Percentiles rank a stretch among this genome's conserved stretches.
These are phyloP conservation scores for Paradendryphiella salina DNA, from an alignment of 2,329 filamentous ascomycete species.

Conservation along the genomic window DNA sequence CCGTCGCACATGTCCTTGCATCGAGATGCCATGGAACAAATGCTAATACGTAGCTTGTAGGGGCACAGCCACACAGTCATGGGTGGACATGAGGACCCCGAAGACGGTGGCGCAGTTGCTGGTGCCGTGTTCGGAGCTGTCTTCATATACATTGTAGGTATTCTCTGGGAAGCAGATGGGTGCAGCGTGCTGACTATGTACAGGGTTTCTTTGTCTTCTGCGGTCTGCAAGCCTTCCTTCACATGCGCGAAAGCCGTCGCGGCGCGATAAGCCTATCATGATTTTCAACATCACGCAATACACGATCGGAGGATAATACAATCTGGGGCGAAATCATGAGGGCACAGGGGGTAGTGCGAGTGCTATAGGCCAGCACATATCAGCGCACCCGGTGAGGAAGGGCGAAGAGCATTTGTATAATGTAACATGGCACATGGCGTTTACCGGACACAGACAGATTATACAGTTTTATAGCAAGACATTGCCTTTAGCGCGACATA, in stretches of 20 bases:
- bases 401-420: constrained; percentile 8
- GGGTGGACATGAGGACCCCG: constrained; percentile 69
- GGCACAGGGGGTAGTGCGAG: neutral
- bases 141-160: constrained; percentile 83
- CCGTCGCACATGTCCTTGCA: neutral
- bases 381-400: neutral
- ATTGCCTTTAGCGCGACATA: constrained; percentile 8
- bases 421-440: constrained; percentile 29
- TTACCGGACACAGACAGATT: constrained; percentile 9
- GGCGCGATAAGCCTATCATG: constrained; percentile 78
- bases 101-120: constrained; percentile 76
- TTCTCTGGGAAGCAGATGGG: neutral
- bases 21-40: neutral
- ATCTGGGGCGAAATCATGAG: neutral
- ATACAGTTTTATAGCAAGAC: constrained; percentile 9
- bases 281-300: constrained; percentile 3
- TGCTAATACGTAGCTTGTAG: constrained; percentile 42
- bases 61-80: constrained; percentile 79
- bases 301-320: neutral
- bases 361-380: neutral
- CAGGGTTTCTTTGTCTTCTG: constrained; percentile 88
- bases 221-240: constrained; percentile 82
- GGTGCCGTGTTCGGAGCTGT: constrained; percentile 86
- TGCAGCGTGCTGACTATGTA: constrained; percentile 5
- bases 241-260: constrained; percentile 78